Percentiles rank a stretch among this genome's conserved stretches.
Evolutionary conservation across 768 basidiomycete genomes (phyloP).

Genomic region (Lentinula detonsa): DNA sequence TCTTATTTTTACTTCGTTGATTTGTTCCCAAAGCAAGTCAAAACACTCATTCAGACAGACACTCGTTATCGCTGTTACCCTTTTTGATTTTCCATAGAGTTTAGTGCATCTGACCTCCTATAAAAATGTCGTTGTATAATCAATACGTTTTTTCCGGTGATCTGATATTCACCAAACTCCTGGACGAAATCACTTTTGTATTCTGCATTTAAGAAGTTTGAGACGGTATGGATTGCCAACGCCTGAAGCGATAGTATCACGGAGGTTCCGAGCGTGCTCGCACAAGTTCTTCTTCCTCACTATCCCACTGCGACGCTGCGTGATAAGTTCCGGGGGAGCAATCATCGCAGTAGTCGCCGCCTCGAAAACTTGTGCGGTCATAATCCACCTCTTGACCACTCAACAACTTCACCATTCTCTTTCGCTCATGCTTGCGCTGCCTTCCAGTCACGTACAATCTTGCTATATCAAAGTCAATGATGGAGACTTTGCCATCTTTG

Average conservation of each 20-base stretch:
- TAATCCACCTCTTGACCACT: background rate
- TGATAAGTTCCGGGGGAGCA: background rate
- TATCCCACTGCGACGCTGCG: background rate
- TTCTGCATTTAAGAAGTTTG: too few species aligned
- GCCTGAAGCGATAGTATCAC: too few species aligned
- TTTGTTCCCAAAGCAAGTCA: background rate
- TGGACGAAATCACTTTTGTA: too few species aligned
- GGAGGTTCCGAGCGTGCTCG: background rate
- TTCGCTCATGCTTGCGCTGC: background rate
- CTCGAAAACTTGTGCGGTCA: background rate
- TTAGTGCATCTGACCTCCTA: too few species aligned
- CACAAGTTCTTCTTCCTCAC: background rate
- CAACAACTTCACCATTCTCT: background rate
- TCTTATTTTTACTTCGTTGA: background rate
- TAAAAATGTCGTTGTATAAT: too few species aligned
- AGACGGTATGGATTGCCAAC: too few species aligned
- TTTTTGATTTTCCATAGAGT: too few species aligned
- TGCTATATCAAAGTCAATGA: conserved; percentile 7
- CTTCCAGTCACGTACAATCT: background rate
- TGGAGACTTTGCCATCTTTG: background rate
- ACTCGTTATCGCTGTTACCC: background rate
- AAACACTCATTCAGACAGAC: background rate
- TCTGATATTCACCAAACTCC: too few species aligned
- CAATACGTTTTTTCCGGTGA: too few species aligned
- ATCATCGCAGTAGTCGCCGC: background rate